Base-by-base conservation (phyloP, 2,329 filamentous ascomycete species). In the Niveomyces coronatus region DNA sequence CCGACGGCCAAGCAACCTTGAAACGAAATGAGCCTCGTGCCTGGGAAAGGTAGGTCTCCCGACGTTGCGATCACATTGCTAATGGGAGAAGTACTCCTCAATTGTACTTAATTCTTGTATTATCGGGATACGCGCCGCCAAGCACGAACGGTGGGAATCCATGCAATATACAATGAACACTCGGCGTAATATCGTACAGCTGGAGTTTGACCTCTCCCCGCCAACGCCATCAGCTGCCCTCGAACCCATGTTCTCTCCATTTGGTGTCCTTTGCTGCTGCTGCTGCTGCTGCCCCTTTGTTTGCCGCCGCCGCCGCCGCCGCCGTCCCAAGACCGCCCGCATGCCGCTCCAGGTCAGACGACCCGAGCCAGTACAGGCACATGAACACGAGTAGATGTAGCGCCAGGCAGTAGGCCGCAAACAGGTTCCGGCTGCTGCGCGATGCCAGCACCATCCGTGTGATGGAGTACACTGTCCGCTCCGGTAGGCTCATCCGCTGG, bases 361-460 rank as follows among this genome's bases (percentile, higher is more conserved):
- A 74, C 42, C 85, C 85, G 53, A 87, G 77, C 75, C 80, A 88
- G 61, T 89, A 96, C 44, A 96, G 65, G 59, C 86, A 82, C 48
- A 82, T 68, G 53, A 98, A 91, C 3, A 96, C 80, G 33, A 98
- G 63, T 31, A 95, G 53, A 64, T 98, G 91, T 48, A 98, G 68
- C 23, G 79, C 85, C 24, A 95, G 66, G 58, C 89, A 93, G 60
- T 98, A 98, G 9, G 76, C 79, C 1, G 88, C 91, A 61, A 98
- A 98, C 42, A 98, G 58, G 57, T 96, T 98, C 46, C 93, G 75
- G 63, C 87, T 95, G 19, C 82, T 85, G 44, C 91, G 71, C 32
- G 87, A 94, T 36, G 88, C 85, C 45, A 98, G 68, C 32, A 98
- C 85, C 65, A 94, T 85, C 40, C 87, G 75, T 32, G 89, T 94